Base-by-base conservation (phyloP, 306 rosid genomes). In the Alnus rubra region DNA sequence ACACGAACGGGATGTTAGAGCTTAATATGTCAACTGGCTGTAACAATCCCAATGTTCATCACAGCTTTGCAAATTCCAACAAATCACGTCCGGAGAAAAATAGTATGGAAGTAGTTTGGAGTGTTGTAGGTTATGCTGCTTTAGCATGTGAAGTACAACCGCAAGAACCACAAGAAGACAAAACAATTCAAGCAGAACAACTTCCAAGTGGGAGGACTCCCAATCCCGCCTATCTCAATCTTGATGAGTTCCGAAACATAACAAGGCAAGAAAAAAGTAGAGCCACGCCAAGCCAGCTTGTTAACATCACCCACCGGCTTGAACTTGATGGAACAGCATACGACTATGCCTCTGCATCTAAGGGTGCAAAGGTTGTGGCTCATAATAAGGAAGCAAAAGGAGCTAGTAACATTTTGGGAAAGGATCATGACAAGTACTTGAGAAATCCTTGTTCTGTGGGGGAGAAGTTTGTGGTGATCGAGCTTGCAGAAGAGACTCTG, bases 361-460 rank as follows among this genome's bases (percentile, higher is more conserved):
- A 92, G 84, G 97, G 98, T 15, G 97, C 98, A 56, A 94, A 94
- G 74, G 97, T 91, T 35, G 91, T 94, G 55, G 93, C 97, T 56
- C 90, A 85, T 82, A 94, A 94, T 59, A 94, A 92, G 84, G 97
- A 94, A 58, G 97, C 97, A 30, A 94, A 88, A 49, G 98, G 98
- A 50, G 97, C 97, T 23, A 82, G 74, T 72, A 94, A 92, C 83
- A 85, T 94, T 55, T 62, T 94, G 37, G 90, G 87, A 74, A 88
- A 86, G 86, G 97, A 94, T 79, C 88, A 91, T 52, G 95, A 94
- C 71, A 91, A 89, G 93, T 94, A 92, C 86, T 84, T 94, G 51
- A 88, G 93, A 79, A 94, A 92, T 82, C 97, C 97, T 73, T 94
- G 98, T 83, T 92, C 97, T 1, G 97, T 89, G 19, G 88, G 62